Conservation (phyloP, 192 early-diverging fungal genomes). For the Mortierella alpina region DNA sequence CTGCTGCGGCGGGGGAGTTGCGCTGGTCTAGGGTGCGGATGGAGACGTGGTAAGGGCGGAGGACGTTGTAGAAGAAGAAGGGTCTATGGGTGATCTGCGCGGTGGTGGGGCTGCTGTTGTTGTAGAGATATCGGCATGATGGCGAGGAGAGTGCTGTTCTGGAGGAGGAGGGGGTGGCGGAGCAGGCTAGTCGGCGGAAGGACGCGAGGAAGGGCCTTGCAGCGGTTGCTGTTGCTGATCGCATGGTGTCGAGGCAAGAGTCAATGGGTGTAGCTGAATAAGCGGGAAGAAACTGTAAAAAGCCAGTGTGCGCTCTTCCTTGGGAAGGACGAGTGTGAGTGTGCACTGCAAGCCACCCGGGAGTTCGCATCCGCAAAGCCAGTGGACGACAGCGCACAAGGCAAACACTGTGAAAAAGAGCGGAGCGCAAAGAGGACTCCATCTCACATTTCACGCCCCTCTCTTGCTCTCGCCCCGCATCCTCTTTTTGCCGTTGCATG, state of each 20-base stretch:
- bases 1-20: background rate
- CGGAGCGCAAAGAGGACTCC: background rate
- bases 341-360: no score
- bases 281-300: no score
- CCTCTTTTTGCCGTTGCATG: background rate
- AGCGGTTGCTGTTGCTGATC: no score
- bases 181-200: no score
- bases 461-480: background rate
- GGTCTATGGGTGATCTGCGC: background rate
- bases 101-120: background rate
- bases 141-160: background rate
- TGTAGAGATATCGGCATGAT: background rate
- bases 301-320: no score
- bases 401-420: background rate
- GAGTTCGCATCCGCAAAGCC: no score
- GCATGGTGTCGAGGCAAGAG: no score
- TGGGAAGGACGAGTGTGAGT: no score
- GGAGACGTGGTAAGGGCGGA: constrained; percentile 39
- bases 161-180: background rate
- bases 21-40: constrained; percentile 28
- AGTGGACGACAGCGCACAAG: no score
- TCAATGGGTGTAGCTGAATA: no score
- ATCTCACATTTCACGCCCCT: no score
- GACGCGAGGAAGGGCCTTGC: no score
- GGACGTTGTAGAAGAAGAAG: background rate